A percentile compares a stretch with the other conserved stretches of the same genome.
Conservation (phyloP, 2,329 filamentous ascomycete species). For the Aureobasidium sp. region DNA sequence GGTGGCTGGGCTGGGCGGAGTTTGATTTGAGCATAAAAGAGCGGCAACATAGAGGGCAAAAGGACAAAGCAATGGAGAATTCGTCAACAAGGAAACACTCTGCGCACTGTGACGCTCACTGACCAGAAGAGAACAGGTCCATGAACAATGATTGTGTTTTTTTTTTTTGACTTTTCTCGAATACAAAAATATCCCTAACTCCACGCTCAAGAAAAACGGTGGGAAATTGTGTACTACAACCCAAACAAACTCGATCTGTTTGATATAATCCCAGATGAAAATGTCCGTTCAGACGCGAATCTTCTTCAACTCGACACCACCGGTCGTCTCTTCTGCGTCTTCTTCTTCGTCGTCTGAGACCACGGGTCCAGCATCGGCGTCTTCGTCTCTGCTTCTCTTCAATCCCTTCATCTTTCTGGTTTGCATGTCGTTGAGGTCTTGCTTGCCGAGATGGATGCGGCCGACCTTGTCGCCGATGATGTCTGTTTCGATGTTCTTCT, state of each 20-base stretch:
- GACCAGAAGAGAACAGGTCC: no score
- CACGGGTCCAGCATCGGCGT: constrained; percentile 45
- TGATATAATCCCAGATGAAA: background rate
- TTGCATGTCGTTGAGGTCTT: constrained; percentile 81
- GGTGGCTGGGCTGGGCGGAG: no score
- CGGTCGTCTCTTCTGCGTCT: constrained; percentile 10
- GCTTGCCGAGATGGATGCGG: constrained; percentile 81
- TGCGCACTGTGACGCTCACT: no score
- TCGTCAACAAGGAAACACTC: background rate
- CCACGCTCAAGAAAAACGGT: constrained; percentile 18
- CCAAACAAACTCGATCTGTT: no score
- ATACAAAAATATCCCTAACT: constrained; percentile 17
- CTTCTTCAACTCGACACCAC: constrained; percentile 20
- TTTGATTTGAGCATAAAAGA: no score
- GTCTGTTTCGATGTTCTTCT: constrained; percentile 95
- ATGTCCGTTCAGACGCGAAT: constrained; percentile 7
- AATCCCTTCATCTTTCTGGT: constrained; percentile 99
- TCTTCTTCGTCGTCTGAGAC: constrained; percentile 23
- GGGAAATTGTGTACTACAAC: no score
- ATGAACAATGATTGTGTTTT: no score
- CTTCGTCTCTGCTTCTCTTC: constrained; percentile 68
- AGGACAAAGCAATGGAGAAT: no score
- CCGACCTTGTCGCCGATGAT: constrained; percentile 94
- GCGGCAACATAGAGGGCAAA: no score
- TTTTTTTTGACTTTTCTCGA: background rate